Evolutionary conservation across 192 early-diverging fungal species (phyloP), one percentile per base, ranked within the genome.

Genomic region (Dispira simplex): DNA sequence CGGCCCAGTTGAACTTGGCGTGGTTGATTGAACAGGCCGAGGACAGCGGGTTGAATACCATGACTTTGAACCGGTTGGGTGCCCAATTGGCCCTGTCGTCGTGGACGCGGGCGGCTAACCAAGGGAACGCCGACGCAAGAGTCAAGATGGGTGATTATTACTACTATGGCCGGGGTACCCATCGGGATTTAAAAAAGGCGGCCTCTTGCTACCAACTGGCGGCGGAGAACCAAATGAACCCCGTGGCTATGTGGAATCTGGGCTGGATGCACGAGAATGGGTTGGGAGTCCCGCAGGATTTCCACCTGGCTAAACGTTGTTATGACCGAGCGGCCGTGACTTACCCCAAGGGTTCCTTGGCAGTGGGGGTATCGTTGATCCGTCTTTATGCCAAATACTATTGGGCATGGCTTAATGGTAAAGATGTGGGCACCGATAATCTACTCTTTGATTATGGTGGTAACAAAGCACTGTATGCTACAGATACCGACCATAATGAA

Each of bases 191-290:
- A 45, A 82, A 83, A 49, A 80, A 77, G 59, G 96, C 96, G 0
- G 88, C 84, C 0, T 71, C 85, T 8, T 89, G 90, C 45, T 98
- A 98, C 72, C 76, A 79, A 18, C 75, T 90, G 0, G 90, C 93
- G 12, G 90, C 92, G 1, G 86, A 93, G 28, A 65, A 64, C 21
- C 86, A 92, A 43, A 67, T 64, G 9, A 89, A 83, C 58, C 73
- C 88, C 8, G 71, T 96, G 67, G 96, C 93, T 2, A 93, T 96
- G 90, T 98, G 87, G 86, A 97, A 92, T 66, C 75, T 98, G 1
- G 96, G 90, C 5, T 96, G 86, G 83, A 95, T 98, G 91, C 78
- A 95, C 70, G 94, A 98, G 69, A 82, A 86, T 64, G 96, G 96
- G 44, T 64, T 96, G 32, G 96, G 96, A 8, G 86, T 95, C 5